phyloP scores from a whole-genome alignment of 2,329 filamentous ascomycete genomes.

The Ampelomyces quisqualis region DNA sequence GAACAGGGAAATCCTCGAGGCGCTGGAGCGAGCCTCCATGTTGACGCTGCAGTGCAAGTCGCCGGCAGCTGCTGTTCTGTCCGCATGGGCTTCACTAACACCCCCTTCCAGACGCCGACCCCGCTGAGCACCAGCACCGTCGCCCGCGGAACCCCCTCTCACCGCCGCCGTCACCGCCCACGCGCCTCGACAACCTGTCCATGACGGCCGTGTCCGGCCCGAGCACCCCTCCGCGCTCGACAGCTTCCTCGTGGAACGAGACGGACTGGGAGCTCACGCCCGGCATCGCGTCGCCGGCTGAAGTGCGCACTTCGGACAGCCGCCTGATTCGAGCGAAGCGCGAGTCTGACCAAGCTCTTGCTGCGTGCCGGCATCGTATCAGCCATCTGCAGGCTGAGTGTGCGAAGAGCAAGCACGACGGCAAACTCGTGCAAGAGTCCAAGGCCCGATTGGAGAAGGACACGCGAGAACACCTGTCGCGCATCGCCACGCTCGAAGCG shows the following conservation, averaged over 20 bases:
- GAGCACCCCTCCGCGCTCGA: conserved; percentile 26
- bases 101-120: conserved; percentile 23
- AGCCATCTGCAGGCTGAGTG: conserved; percentile 37
- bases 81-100: conserved; percentile 7
- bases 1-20: conserved; percentile 42
- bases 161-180: conserved; percentile 39
- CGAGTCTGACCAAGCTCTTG: conserved; percentile 42
- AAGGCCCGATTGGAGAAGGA: conserved; percentile 29
- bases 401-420: conserved; percentile 27
- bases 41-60: conserved; percentile 42
- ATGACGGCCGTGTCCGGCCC: conserved; percentile 18
- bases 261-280: conserved; percentile 24
- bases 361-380: conserved; percentile 39
- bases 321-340: conserved; percentile 41
- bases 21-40: conserved; percentile 39
- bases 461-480: conserved; percentile 30
- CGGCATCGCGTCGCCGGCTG: conserved; percentile 16
- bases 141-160: conserved; percentile 30
- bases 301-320: conserved; percentile 37
- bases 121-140: conserved; percentile 20
- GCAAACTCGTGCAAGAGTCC: conserved; percentile 17
- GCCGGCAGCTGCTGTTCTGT: too few species aligned
- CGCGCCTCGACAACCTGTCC: conserved; percentile 17
- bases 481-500: conserved; percentile 31
- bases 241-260: conserved; percentile 27